These are phyloP conservation scores for Camelina neglecta DNA, from an alignment of 345 rosid species.

Conservation along the genomic window DNA sequence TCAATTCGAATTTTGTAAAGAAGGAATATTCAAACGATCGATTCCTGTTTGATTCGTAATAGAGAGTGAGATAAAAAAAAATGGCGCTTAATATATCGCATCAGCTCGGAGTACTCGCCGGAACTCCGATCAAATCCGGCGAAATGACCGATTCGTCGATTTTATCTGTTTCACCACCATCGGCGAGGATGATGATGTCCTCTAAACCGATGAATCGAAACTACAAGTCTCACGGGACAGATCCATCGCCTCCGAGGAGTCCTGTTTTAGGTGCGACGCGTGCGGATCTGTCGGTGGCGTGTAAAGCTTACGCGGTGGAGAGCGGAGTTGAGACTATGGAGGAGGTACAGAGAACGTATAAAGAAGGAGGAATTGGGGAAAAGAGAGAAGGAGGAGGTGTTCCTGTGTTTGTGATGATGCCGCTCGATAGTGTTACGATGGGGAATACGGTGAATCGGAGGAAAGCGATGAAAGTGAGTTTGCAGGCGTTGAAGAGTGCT, in stretches of 20 bases:
- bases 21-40: not conserved
- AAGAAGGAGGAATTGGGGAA: constrained; percentile 45
- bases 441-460: constrained; percentile 75
- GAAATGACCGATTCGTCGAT: constrained; percentile 44
- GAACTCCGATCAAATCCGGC: constrained; percentile 50
- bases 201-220: constrained; percentile 41
- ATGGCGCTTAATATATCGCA: constrained; percentile 75
- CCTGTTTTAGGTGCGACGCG: constrained; percentile 58
- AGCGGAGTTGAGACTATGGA: constrained; percentile 33
- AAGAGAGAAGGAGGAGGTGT: constrained; percentile 59
- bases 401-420: constrained; percentile 99
- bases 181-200: constrained; percentile 54
- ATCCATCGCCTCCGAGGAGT: constrained; percentile 60
- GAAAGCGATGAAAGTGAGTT: constrained; percentile 95
- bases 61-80: constrained; percentile 12
- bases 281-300: constrained; percentile 69
- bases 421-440: constrained; percentile 89
- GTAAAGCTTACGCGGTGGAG: constrained; percentile 61
- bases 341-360: constrained; percentile 40
- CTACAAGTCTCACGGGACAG: constrained; percentile 44
- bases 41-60: too few relatives aligned
- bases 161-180: constrained; percentile 53
- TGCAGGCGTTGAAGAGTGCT: constrained; percentile 93
- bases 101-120: constrained; percentile 73
- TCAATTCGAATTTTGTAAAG: not conserved